phyloP scores from a whole-genome alignment of 345 rosid species.

The Rhizophora apiculata region DNA sequence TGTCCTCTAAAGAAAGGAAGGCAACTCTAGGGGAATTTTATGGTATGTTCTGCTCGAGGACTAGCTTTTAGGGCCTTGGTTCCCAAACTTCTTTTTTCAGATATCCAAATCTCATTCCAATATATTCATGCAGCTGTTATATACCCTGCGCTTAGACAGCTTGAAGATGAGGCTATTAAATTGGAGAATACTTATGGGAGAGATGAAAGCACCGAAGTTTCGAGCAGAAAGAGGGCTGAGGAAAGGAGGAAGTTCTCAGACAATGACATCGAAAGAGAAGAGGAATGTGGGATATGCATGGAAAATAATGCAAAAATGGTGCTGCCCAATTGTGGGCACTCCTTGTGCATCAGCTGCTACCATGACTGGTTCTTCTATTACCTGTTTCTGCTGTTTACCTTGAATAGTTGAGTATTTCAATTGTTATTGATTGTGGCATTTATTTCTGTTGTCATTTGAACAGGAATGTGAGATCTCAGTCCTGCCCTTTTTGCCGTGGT shows the following conservation, averaged over 20 bases:
- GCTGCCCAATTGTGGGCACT: constrained; percentile 62
- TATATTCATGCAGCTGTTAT: constrained; percentile 46
- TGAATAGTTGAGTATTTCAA: neutral
- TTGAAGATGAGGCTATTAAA: constrained; percentile 39
- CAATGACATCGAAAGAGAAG: constrained; percentile 44
- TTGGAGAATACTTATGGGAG: constrained; percentile 22
- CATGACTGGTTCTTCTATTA: constrained; percentile 49
- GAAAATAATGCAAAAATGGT: constrained; percentile 48
- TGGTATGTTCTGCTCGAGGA: constrained; percentile 36
- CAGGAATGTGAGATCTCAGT: constrained; percentile 62
- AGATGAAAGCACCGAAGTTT: constrained; percentile 15
- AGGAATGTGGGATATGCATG: constrained; percentile 76
- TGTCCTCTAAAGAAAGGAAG: constrained; percentile 54
- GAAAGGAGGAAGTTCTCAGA: constrained; percentile 27
- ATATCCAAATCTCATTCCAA: constrained; percentile 4
- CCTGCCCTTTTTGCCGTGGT: constrained; percentile 72
- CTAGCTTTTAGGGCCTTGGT: neutral
- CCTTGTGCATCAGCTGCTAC: constrained; percentile 60
- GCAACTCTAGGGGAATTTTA: constrained; percentile 64
- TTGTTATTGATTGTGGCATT: neutral
- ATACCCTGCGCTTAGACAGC: constrained; percentile 58
- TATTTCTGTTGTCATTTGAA: neutral
- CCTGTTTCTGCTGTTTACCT: neutral
- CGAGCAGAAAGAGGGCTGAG: constrained; percentile 27
- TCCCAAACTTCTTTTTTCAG: neutral